Percentiles rank a stretch among this genome's conserved stretches.
These are phyloP conservation scores for Cymbopogon citratus DNA, from an alignment of 176 grass and related monocot species.

Conservation along the genomic window DNA sequence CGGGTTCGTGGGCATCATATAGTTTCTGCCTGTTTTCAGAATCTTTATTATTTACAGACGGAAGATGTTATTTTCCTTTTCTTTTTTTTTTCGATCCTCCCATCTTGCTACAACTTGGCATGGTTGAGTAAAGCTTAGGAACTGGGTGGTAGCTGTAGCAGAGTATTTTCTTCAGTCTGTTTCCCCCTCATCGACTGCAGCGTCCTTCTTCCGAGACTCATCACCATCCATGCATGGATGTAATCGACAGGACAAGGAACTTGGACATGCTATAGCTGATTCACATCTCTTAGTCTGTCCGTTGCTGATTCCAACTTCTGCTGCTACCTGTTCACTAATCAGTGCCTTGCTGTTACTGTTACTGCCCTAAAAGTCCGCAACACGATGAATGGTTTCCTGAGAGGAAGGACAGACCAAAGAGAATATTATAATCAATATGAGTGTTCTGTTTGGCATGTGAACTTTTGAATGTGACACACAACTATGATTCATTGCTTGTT, in stretches of 20 bases:
- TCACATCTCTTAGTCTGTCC: not conserved
- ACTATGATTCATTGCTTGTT: not conserved
- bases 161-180: not conserved
- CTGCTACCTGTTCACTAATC: not conserved
- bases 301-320: not conserved
- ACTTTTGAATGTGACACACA: not conserved
- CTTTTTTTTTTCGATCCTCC: not conserved
- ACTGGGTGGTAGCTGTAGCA: not conserved
- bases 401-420: not conserved
- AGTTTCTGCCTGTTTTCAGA: not conserved
- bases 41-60: not conserved
- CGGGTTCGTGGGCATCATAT: constrained; percentile 7
- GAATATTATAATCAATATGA: not conserved
- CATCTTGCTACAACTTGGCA: not conserved
- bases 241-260: not conserved
- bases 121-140: not conserved
- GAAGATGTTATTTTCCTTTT: not conserved
- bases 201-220: not conserved
- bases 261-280: not conserved
- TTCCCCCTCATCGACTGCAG: not conserved
- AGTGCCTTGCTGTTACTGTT: not conserved
- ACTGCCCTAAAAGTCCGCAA: not conserved
- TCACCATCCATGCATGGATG: not conserved
- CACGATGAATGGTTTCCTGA: not conserved
- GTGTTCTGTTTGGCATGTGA: constrained; percentile 16